Conservation (phyloP, 306 rosid species). For the Sesbania bispinosa region DNA sequence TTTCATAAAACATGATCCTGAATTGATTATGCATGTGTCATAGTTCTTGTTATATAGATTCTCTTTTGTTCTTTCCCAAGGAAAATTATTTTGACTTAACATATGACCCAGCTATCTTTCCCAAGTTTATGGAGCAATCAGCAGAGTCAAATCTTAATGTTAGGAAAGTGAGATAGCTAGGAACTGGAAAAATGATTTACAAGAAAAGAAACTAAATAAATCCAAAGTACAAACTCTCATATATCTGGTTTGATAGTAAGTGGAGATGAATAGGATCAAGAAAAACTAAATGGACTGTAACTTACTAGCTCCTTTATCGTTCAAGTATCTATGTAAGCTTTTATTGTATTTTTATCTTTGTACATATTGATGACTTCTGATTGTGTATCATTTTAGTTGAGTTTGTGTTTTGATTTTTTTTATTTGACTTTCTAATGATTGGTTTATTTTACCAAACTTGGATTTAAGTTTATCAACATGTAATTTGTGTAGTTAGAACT, state of each 20-base stretch:
- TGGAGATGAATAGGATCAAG: conserved; percentile 5
- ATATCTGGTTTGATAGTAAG: neutral
- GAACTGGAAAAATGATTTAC: neutral
- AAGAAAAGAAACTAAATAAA: neutral
- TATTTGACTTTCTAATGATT: too few relatives aligned
- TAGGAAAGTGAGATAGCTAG: conserved; percentile 32
- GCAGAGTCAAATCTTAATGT: conserved; percentile 44
- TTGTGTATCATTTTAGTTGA: too few relatives aligned
- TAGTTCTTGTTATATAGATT: neutral
- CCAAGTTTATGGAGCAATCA: conserved; percentile 78
- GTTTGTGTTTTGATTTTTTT: too few relatives aligned
- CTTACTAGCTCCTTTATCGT: neutral
- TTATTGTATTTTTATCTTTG: neutral
- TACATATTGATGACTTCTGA: too few relatives aligned
- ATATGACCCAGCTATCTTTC: conserved; percentile 26
- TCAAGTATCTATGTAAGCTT: neutral
- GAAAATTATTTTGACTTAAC: neutral
- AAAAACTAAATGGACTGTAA: neutral
- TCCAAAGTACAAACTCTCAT: neutral
- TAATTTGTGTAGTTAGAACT: too few relatives aligned
- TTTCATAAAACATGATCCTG: neutral
- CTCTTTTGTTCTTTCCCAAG: neutral
- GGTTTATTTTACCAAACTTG: too few relatives aligned
- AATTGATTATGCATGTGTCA: conserved; percentile 12
- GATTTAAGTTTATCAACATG: too few relatives aligned